phyloP scores from a whole-genome alignment of 495 filamentous ascomycete species.

The Penicillium roqueforti region DNA sequence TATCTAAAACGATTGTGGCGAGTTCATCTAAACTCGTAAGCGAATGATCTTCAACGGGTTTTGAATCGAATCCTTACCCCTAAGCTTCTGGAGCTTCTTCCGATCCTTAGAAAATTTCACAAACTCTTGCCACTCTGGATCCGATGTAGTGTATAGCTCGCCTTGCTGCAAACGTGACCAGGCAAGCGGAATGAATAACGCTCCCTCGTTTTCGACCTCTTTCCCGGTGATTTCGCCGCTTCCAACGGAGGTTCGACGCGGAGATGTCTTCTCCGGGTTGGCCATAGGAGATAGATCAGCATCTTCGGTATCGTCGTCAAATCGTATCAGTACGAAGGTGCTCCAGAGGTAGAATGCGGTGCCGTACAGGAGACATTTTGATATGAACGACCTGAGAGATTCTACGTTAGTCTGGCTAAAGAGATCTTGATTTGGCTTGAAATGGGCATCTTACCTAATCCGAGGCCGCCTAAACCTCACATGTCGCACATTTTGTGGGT shows the following conservation, averaged over 20 bases:
- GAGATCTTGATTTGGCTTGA: neutral
- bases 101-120: slow-evolving; percentile 52
- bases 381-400: slow-evolving; percentile 27
- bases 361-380: slow-evolving; percentile 32
- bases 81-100: slow-evolving; percentile 43
- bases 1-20: slow-evolving; percentile 37
- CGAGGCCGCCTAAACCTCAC: slow-evolving; percentile 40
- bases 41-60: neutral
- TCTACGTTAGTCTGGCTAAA: slow-evolving; percentile 4
- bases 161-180: slow-evolving; percentile 46
- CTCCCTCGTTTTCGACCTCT: slow-evolving; percentile 33
- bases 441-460: slow-evolving; percentile 30
- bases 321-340: slow-evolving; percentile 37
- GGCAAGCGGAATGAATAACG: slow-evolving; percentile 63
- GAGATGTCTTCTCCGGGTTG: neutral
- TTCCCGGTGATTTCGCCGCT: slow-evolving; percentile 19
- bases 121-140: slow-evolving; percentile 71
- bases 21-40: slow-evolving; percentile 46
- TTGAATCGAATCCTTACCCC: slow-evolving; percentile 36
- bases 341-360: slow-evolving; percentile 39
- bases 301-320: slow-evolving; percentile 33
- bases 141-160: slow-evolving; percentile 53
- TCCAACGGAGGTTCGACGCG: neutral
- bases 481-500: slow-evolving; percentile 27
- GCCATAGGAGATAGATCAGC: slow-evolving; percentile 11